phyloP scores from a whole-genome alignment of 2,329 filamentous ascomycete genomes.

The Dissoconium aciculare region DNA sequence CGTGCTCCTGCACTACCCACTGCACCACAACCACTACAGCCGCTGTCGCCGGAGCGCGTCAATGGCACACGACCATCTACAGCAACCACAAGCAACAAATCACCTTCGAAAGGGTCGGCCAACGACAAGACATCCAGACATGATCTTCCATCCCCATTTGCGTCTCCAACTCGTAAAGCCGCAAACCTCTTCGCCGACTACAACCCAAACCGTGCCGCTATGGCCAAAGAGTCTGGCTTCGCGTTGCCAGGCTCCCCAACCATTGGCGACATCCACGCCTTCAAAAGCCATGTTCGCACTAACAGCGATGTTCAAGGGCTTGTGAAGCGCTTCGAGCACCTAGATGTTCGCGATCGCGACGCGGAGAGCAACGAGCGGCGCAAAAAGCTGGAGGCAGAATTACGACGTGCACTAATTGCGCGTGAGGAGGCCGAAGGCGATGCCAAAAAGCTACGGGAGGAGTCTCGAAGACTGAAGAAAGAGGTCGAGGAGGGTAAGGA shows the following conservation, averaged over 20 bases:
- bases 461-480: conserved; percentile 40
- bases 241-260: conserved; percentile 19
- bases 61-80: conserved; percentile 1
- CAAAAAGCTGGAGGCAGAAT: conserved; percentile 29
- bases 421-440: conserved; percentile 57
- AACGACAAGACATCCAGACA: no score
- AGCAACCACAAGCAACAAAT: neutral
- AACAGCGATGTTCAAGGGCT: conserved; percentile 43
- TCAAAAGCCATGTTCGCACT: conserved; percentile 33
- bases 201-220: conserved; percentile 9
- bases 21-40: conserved; percentile 36
- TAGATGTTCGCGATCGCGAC: conserved; percentile 39
- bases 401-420: conserved; percentile 31
- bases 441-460: conserved; percentile 47
- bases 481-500: conserved; percentile 51
- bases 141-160: conserved; percentile 13
- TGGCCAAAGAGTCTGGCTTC: conserved; percentile 9
- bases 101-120: conserved; percentile 12
- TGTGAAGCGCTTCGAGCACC: conserved; percentile 57
- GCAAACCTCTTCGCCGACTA: conserved; percentile 21
- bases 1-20: neutral
- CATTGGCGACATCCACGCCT: conserved; percentile 18
- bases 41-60: conserved; percentile 21
- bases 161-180: conserved; percentile 22
- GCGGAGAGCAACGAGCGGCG: conserved; percentile 27